phyloP scores from a whole-genome alignment of 2,329 filamentous ascomycete genomes.

The Pyrenophora graminea region DNA sequence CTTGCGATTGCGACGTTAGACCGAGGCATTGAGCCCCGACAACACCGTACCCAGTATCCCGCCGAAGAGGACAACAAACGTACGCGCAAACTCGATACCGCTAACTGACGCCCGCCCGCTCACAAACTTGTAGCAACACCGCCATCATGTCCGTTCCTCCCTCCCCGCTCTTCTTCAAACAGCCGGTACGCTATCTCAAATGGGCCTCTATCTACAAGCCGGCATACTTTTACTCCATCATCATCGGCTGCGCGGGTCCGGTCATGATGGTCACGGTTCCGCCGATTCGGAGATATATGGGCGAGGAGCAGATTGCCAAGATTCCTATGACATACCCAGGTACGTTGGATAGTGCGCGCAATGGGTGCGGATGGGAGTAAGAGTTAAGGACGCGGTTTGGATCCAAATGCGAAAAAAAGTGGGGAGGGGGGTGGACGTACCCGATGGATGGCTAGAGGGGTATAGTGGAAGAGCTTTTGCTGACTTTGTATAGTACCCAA shows the following conservation, averaged over 20 bases:
- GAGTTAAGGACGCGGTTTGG: not conserved
- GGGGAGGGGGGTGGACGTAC: not conserved
- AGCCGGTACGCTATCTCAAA: constrained; percentile 80
- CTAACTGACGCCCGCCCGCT: not conserved
- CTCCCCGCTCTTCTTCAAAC: constrained; percentile 73
- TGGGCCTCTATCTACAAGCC: constrained; percentile 89
- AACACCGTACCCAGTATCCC: constrained; percentile 1
- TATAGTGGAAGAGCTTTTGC: not conserved
- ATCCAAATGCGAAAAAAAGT: not conserved
- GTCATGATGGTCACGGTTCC: constrained; percentile 71
- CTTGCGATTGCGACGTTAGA: constrained; percentile 14
- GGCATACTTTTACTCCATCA: constrained; percentile 84
- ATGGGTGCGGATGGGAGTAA: not conserved
- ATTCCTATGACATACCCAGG: constrained; percentile 92
- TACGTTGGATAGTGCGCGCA: constrained; percentile 56
- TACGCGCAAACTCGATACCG: constrained; percentile 4
- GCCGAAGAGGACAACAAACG: not conserved
- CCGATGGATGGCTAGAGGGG: not conserved
- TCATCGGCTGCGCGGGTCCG: constrained; percentile 75
- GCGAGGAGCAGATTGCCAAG: constrained; percentile 68
- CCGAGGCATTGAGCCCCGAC: constrained; percentile 27
- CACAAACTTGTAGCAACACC: constrained; percentile 6
- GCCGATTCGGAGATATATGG: constrained; percentile 70
- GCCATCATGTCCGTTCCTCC: constrained; percentile 61
- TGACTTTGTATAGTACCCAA: constrained; percentile 49